phyloP scores from a whole-genome alignment of 1,284 basidiomycete species.

The Inonotus hispidus region DNA sequence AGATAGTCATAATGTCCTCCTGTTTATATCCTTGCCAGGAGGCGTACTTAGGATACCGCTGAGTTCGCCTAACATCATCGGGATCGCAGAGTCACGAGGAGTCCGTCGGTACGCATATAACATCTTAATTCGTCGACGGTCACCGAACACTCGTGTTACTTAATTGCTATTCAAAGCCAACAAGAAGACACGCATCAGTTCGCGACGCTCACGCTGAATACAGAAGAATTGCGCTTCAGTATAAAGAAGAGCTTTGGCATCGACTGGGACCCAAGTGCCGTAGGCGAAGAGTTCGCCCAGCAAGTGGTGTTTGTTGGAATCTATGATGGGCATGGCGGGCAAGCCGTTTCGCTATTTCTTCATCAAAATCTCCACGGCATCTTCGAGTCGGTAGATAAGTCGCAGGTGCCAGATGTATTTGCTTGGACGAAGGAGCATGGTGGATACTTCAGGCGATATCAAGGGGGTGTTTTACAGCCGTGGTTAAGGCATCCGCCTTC shows the following conservation, averaged over 20 bases:
- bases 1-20: background rate
- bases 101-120: constrained; percentile 8
- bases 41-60: constrained; percentile 18
- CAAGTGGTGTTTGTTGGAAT: constrained; percentile 84
- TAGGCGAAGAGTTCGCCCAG: constrained; percentile 54
- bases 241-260: constrained; percentile 56
- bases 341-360: constrained; percentile 69
- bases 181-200: constrained; percentile 85
- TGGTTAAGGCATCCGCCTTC: constrained; percentile 50
- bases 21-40: background rate
- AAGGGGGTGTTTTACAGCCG: constrained; percentile 68
- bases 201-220: constrained; percentile 66
- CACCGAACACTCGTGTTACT: background rate
- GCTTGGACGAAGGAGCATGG: constrained; percentile 72
- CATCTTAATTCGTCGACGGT: background rate
- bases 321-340: constrained; percentile 88
- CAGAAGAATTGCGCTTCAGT: constrained; percentile 63
- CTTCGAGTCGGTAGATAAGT: constrained; percentile 69
- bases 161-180: constrained; percentile 34
- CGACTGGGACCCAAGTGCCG: constrained; percentile 66
- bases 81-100: constrained; percentile 17
- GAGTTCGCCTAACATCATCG: constrained; percentile 16
- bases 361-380: constrained; percentile 75
- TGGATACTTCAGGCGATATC: constrained; percentile 86
- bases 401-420: constrained; percentile 68